Base-by-base conservation (phyloP, 805 yeast species). In the Brettanomyces custersianus region DNA sequence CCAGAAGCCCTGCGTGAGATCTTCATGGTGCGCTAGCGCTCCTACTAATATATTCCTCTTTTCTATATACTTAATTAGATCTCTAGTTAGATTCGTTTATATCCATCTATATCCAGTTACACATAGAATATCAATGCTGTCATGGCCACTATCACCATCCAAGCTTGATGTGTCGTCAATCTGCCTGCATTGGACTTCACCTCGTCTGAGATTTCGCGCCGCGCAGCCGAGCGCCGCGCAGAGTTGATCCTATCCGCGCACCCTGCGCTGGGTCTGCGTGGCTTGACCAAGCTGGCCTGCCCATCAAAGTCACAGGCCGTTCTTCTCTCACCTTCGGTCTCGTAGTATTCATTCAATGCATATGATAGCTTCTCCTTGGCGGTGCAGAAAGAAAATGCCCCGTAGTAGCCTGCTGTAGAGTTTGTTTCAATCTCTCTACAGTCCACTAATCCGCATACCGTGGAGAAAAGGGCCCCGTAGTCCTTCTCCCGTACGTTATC, bases 1-100 rank as follows among this genome's bases (percentile, higher is more conserved):
- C 71, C 81, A 3, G 78, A 85, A 55, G 87, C 95, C 11, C 68
- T 90, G 42, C 86, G 84, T 47, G 97, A 90, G 59, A 90, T 90
- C 39, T 84, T 90, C 54, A 90, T 90, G 96, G 74, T 87, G 32
- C 47, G 49, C 45, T 57, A 46, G 40, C 24, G 25, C 30, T 10
- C n/a, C n/a, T n/a, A n/a, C n/a, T n/a, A n/a, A 23, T 23, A 23
- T 10, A 23, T 23, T 12, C 11, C 25, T 23, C 12, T 12, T 10
- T 12, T 23, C 10, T 23, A 23, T 23, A 23, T 23, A 10, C 12
- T 12, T 23, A 10, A 23, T 23, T 10, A 23, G 11, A 23, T 23
- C 25, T 23, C 25, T 23, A 10, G 10, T 12, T 23, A 12, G 29
- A 12, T 8, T 26, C 13, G n/a, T n/a, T n/a, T n/a, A n/a, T n/a